Percentiles rank a stretch among this genome's conserved stretches.
Conservation (phyloP, 1,284 basidiomycete species). For the Ustilago crameri region DNA sequence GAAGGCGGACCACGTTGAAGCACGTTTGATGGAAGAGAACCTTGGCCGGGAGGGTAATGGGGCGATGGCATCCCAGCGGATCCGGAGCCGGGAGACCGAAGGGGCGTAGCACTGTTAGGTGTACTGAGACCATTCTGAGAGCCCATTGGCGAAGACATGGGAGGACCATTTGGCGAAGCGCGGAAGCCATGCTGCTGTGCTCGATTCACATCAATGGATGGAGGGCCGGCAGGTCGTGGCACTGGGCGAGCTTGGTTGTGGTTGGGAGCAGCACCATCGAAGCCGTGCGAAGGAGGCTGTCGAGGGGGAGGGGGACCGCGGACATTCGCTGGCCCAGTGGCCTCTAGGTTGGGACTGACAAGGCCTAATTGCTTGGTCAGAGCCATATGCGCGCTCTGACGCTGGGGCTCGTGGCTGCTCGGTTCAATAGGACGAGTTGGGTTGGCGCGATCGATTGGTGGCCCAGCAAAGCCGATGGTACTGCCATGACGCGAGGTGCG, state of each 20-base stretch:
- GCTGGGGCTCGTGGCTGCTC: conserved; percentile 8
- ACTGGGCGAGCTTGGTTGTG: conserved; percentile 16
- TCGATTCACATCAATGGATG: conserved; percentile 37
- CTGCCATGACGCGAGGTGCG: conserved; percentile 51
- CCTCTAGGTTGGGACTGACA: conserved; percentile 22
- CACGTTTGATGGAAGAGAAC: conserved; percentile 30
- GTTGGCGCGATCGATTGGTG: conserved; percentile 1
- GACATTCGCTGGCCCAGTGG: neutral
- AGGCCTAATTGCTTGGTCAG: conserved; percentile 57
- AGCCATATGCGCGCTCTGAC: conserved; percentile 43
- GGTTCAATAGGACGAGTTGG: conserved; percentile 5
- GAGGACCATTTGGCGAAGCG: neutral
- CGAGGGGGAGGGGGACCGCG: conserved; percentile 15
- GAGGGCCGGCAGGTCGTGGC: conserved; percentile 18
- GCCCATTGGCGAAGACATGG: neutral
- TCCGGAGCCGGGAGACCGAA: conserved; percentile 36
- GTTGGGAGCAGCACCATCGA: conserved; percentile 22
- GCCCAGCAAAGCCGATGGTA: conserved; percentile 48
- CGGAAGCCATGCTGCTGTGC: conserved; percentile 29
- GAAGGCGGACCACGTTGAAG: conserved; percentile 43
- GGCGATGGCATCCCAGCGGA: conserved; percentile 27
- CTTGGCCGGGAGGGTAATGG: conserved; percentile 7
- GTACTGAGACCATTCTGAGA: conserved; percentile 14
- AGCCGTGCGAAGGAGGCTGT: conserved; percentile 17
- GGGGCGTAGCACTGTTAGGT: conserved; percentile 38